phyloP scores from a whole-genome alignment of 495 filamentous ascomycete genomes.

The Haplographium delicatum region DNA sequence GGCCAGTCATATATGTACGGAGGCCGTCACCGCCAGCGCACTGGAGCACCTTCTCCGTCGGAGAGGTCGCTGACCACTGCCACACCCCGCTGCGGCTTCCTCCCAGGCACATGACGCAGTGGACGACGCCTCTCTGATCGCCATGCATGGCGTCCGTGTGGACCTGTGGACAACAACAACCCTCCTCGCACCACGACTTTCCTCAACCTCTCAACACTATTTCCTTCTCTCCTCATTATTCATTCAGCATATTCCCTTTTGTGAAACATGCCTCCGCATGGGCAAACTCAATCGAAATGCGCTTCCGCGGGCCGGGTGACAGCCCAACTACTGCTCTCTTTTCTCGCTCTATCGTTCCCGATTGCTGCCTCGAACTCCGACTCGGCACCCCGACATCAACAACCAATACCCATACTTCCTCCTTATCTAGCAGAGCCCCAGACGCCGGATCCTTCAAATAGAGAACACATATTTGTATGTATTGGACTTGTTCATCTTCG shows the following conservation, averaged over 20 bases:
- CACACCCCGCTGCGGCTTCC: background rate
- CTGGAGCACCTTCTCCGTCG: too few relatives aligned
- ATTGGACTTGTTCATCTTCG: background rate
- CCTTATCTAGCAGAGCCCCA: constrained; percentile 14
- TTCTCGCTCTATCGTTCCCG: constrained; percentile 29
- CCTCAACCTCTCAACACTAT: constrained; percentile 1
- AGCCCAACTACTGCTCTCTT: constrained; percentile 53
- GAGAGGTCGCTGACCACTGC: too few relatives aligned
- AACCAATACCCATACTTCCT: constrained; percentile 17
- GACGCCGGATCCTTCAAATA: constrained; percentile 34
- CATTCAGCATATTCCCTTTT: constrained; percentile 3
- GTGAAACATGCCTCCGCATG: constrained; percentile 14
- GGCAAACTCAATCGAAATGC: constrained; percentile 26
- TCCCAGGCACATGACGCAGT: too few relatives aligned
- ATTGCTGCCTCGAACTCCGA: constrained; percentile 18
- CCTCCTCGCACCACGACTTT: background rate
- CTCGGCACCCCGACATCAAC: constrained; percentile 14
- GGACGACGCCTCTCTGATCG: too few relatives aligned
- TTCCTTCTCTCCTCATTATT: background rate
- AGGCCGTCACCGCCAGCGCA: too few relatives aligned
- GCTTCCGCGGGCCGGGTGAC: constrained; percentile 53
- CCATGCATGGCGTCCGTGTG: too few relatives aligned
- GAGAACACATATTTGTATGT: constrained; percentile 27
- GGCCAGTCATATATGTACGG: too few relatives aligned
- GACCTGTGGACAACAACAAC: background rate